phyloP scores from a whole-genome alignment of 108 stramenopile species.

The Fragilaria radians region DNA sequence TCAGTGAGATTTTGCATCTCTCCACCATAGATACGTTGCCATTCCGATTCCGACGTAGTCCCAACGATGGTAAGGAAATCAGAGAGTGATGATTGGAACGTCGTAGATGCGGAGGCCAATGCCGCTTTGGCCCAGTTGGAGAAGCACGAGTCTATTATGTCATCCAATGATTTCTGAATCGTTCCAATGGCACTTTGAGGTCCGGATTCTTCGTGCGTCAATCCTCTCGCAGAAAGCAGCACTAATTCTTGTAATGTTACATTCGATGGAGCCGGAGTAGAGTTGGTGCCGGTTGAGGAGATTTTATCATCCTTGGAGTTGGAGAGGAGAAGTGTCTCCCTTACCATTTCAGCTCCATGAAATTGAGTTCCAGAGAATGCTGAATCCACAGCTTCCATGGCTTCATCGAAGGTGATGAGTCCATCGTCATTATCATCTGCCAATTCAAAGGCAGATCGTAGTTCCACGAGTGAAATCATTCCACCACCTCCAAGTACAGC shows the following conservation, averaged over 20 bases:
- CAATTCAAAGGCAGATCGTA: slow-evolving; percentile 77
- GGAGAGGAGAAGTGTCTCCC: slow-evolving; percentile 69
- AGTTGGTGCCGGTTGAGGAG: slow-evolving; percentile 3
- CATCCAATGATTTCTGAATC: slow-evolving; percentile 69
- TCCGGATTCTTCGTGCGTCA: slow-evolving; percentile 66
- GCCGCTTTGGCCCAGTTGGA: slow-evolving; percentile 65
- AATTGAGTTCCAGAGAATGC: slow-evolving; percentile 87
- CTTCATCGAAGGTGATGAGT: slow-evolving; percentile 79
- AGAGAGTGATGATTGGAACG: background rate
- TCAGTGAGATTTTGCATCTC: background rate
- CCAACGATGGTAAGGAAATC: background rate
- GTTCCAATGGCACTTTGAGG: slow-evolving; percentile 78
- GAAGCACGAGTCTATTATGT: slow-evolving; percentile 65
- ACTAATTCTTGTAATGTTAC: slow-evolving; percentile 80
- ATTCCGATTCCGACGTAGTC: slow-evolving; percentile 57
- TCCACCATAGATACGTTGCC: slow-evolving; percentile 35
- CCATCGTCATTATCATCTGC: slow-evolving; percentile 87
- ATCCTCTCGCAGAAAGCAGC: slow-evolving; percentile 70
- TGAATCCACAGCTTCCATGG: slow-evolving; percentile 82
- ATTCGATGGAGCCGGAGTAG: slow-evolving; percentile 25
- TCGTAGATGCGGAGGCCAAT: slow-evolving; percentile 6
- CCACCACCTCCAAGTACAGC: slow-evolving; percentile 49
- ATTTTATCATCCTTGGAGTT: slow-evolving; percentile 14
- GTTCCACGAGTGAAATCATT: slow-evolving; percentile 74
- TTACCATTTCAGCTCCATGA: slow-evolving; percentile 83